Evolutionary conservation across 495 filamentous ascomycete genomes (phyloP).

Genomic region (Aspergillus olivimuriae): DNA sequence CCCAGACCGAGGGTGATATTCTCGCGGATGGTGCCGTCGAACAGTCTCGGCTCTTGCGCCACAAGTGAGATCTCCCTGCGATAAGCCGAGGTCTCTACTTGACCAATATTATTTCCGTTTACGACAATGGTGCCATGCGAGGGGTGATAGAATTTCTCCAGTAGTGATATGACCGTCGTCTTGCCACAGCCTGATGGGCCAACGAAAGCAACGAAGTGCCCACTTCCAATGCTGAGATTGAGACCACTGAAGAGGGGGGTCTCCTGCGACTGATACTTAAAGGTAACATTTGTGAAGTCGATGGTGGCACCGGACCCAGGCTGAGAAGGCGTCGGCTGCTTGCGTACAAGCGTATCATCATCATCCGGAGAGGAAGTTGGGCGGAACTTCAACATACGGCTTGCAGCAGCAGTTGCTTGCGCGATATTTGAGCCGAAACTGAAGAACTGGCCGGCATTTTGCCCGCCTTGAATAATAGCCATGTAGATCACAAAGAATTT

Average conservation of each 20-base stretch:
- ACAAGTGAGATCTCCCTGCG: constrained; percentile 53
- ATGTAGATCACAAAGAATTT: constrained; percentile 57
- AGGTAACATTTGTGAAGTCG: constrained; percentile 47
- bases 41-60: constrained; percentile 57
- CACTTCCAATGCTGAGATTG: constrained; percentile 46
- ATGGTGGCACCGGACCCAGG: constrained; percentile 6
- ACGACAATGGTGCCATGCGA: constrained; percentile 45
- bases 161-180: constrained; percentile 56
- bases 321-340: background rate
- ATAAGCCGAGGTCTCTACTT: constrained; percentile 36
- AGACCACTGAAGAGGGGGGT: constrained; percentile 42
- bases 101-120: constrained; percentile 44
- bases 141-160: constrained; percentile 59
- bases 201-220: constrained; percentile 63
- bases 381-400: constrained; percentile 39
- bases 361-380: constrained; percentile 3
- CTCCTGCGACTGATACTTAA: constrained; percentile 52
- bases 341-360: too few relatives aligned
- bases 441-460: constrained; percentile 50
- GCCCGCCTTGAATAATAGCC: constrained; percentile 51
- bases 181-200: constrained; percentile 71
- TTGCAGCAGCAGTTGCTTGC: constrained; percentile 50
- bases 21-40: constrained; percentile 54
- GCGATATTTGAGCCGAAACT: constrained; percentile 44
- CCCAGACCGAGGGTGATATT: constrained; percentile 56